Conservation (phyloP, 768 basidiomycete species). For the Phallus indusiatus region DNA sequence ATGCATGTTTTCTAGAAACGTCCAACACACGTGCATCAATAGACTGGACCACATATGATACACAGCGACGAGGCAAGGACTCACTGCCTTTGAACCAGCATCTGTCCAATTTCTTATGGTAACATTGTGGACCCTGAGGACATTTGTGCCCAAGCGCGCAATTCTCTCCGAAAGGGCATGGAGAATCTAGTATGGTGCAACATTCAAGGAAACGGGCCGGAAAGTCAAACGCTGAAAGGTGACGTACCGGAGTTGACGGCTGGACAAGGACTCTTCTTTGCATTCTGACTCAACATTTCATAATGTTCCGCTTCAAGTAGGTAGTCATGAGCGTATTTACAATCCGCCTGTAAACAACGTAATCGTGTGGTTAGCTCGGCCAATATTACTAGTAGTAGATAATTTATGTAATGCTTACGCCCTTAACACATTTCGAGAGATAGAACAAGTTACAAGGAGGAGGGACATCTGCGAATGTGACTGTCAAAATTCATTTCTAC, state of each 20-base stretch:
- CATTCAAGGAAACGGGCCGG: background rate
- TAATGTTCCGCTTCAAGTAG: slow-evolving; percentile 62
- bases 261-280: slow-evolving; percentile 81
- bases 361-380: background rate
- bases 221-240: background rate
- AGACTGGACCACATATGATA: background rate
- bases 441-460: slow-evolving; percentile 84
- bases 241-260: slow-evolving; percentile 65
- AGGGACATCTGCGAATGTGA: slow-evolving; percentile 48
- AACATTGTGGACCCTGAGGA: slow-evolving; percentile 65
- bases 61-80: slow-evolving; percentile 11
- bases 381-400: background rate
- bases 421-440: slow-evolving; percentile 75
- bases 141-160: slow-evolving; percentile 84
- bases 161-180: slow-evolving; percentile 63
- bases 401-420: slow-evolving; percentile 21
- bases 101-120: slow-evolving; percentile 37
- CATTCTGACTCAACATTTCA: slow-evolving; percentile 58
- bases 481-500: slow-evolving; percentile 6
- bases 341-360: slow-evolving; percentile 30
- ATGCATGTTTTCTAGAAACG: background rate
- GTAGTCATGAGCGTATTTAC: slow-evolving; percentile 83
- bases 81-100: slow-evolving; percentile 79
- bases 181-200: slow-evolving; percentile 36
- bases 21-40: slow-evolving; percentile 3